These are phyloP conservation scores for Nothophaeocryptopus gaeumannii DNA, from an alignment of 2,329 filamentous ascomycete species.

Conservation along the genomic window DNA sequence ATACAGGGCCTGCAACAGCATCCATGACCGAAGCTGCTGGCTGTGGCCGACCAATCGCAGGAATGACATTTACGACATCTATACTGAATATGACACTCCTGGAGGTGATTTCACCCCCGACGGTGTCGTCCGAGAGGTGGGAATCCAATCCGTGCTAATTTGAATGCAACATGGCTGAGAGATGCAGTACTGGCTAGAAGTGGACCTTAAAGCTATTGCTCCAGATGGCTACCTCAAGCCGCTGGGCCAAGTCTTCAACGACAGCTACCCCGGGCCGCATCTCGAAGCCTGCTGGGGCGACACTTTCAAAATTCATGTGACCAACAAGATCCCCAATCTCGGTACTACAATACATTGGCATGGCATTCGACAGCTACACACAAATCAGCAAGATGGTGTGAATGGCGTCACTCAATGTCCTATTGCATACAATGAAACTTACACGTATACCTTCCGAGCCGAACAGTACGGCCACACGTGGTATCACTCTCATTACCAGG, in stretches of 20 bases:
- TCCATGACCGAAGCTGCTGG: slow-evolving; percentile 25
- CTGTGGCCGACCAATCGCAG: slow-evolving; percentile 19
- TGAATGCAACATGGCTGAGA: slow-evolving; percentile 29
- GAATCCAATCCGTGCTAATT: background rate
- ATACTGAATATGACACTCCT: slow-evolving; percentile 28
- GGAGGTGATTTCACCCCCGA: slow-evolving; percentile 16
- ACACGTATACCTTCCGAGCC: slow-evolving; percentile 42
- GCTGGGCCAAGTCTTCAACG: slow-evolving; percentile 38
- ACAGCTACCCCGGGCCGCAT: slow-evolving; percentile 47
- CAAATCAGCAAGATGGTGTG: slow-evolving; percentile 53
- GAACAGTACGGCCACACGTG: slow-evolving; percentile 33
- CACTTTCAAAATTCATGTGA: slow-evolving; percentile 30
- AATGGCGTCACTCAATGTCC: slow-evolving; percentile 60
- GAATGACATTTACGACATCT: slow-evolving; percentile 29
- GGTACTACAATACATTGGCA: slow-evolving; percentile 55
- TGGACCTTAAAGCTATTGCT: slow-evolving; percentile 39
- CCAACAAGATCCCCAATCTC: slow-evolving; percentile 42
- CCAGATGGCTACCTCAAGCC: slow-evolving; percentile 29
- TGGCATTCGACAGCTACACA: slow-evolving; percentile 51
- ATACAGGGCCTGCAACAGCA: slow-evolving; percentile 25
- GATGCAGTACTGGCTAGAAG: slow-evolving; percentile 44
- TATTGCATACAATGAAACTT: slow-evolving; percentile 56
- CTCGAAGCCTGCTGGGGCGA: slow-evolving; percentile 41
- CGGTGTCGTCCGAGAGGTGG: slow-evolving; percentile 31
- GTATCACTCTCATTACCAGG: slow-evolving; percentile 33